phyloP scores from a whole-genome alignment of 169 alveolate species.

The Fabrea salina region DNA sequence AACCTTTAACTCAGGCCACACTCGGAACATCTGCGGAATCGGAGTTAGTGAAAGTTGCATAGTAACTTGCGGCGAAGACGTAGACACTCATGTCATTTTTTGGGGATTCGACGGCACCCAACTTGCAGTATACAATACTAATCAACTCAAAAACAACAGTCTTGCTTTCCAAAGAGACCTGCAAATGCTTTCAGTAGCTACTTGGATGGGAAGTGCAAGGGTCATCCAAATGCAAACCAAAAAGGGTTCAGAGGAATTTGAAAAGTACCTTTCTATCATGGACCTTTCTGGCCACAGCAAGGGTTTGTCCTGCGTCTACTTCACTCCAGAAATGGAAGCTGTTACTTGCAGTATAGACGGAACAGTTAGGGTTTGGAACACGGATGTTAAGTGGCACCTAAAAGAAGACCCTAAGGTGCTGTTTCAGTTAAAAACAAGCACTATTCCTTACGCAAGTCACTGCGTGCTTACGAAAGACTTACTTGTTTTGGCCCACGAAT shows the following conservation, averaged over 20 bases:
- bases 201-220: constrained; percentile 22
- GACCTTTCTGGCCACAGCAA: neutral
- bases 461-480: neutral
- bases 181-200: neutral
- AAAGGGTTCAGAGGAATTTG: neutral
- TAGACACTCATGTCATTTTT: neutral
- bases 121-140: neutral
- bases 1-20: neutral
- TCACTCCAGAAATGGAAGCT: neutral
- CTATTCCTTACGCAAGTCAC: neutral
- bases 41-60: neutral
- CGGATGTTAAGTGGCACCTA: neutral
- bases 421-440: neutral
- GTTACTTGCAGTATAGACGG: neutral
- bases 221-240: neutral
- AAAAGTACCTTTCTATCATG: neutral
- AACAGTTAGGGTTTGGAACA: constrained; percentile 1
- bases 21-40: neutral
- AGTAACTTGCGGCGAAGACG: neutral
- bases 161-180: neutral
- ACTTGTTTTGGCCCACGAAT: neutral
- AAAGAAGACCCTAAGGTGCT: neutral
- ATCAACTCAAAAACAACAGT: constrained; percentile 6
- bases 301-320: neutral
- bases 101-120: neutral